phyloP scores from a whole-genome alignment of 805 yeast species.

The Kodamaea hsintzibuensis region DNA sequence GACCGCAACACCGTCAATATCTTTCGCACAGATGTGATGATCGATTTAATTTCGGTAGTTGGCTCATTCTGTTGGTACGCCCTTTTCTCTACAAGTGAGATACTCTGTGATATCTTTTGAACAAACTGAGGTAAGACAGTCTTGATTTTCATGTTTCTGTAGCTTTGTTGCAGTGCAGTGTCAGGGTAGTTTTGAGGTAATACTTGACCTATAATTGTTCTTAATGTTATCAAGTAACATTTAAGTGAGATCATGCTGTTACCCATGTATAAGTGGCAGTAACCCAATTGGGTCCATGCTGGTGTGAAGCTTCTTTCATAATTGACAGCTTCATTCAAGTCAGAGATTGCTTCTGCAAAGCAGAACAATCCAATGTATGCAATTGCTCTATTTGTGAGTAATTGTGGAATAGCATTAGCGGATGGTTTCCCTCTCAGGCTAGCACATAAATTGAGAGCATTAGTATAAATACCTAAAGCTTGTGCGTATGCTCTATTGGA shows the following conservation, averaged over 20 bases:
- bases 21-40: constrained; percentile 26
- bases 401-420: constrained; percentile 24
- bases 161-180: constrained; percentile 15
- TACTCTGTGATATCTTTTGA: constrained; percentile 33
- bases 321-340: constrained; percentile 33
- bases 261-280: constrained; percentile 44
- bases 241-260: constrained; percentile 31
- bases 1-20: constrained; percentile 28
- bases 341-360: constrained; percentile 39
- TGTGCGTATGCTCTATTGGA: constrained; percentile 36
- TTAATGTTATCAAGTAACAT: constrained; percentile 35
- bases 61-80: constrained; percentile 38
- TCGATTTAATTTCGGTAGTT: constrained; percentile 21
- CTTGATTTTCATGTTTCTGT: constrained; percentile 22
- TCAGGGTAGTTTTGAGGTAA: constrained; percentile 25
- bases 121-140: constrained; percentile 40
- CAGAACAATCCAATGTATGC: constrained; percentile 44
- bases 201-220: constrained; percentile 30
- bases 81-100: constrained; percentile 36
- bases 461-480: constrained; percentile 40
- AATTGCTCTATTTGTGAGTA: constrained; percentile 40
- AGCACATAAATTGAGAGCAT: constrained; percentile 30
- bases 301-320: constrained; percentile 37
- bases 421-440: background rate
- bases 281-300: constrained; percentile 47